A percentile compares a stretch with the other conserved stretches of the same genome.
Evolutionary conservation across 768 basidiomycete genomes (phyloP).

Genomic region (Lactarius akahatsu): DNA sequence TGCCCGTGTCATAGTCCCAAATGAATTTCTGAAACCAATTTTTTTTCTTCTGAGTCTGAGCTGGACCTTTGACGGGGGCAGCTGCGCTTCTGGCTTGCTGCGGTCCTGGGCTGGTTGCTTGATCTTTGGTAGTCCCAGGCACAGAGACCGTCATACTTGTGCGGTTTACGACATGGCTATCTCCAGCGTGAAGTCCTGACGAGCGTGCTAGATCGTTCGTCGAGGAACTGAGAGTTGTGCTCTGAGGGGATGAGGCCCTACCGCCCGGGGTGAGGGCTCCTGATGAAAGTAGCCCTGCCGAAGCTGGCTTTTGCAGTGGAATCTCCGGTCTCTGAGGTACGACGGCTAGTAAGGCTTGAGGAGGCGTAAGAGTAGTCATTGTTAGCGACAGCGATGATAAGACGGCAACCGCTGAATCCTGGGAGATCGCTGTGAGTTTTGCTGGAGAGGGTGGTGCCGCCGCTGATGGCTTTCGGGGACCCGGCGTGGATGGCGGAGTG

Average conservation of each 20-base stretch:
- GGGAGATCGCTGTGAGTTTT: neutral
- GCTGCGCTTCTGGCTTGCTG: neutral
- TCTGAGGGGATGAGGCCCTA: neutral
- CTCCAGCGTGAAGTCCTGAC: neutral
- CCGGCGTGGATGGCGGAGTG: neutral
- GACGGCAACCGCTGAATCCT: neutral
- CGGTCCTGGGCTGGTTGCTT: neutral
- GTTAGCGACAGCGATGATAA: neutral
- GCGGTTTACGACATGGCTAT: neutral
- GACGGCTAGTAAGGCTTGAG: neutral
- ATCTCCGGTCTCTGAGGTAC: neutral
- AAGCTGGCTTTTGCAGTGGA: neutral
- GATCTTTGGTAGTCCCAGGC: neutral
- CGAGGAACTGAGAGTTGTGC: neutral
- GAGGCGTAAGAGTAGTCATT: neutral
- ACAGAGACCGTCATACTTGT: neutral
- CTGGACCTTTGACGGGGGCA: neutral
- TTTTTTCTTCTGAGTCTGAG: neutral
- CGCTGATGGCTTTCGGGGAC: neutral
- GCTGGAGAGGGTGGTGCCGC: neutral
- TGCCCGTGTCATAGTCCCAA: neutral
- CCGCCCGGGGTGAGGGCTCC: neutral
- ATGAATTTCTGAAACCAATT: neutral
- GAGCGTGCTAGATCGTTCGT: neutral
- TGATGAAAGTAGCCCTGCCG: neutral